Percentiles rank a stretch among this genome's conserved stretches.
Evolutionary conservation across 306 rosid genomes (phyloP).

Genomic region (Quercus rubra): DNA sequence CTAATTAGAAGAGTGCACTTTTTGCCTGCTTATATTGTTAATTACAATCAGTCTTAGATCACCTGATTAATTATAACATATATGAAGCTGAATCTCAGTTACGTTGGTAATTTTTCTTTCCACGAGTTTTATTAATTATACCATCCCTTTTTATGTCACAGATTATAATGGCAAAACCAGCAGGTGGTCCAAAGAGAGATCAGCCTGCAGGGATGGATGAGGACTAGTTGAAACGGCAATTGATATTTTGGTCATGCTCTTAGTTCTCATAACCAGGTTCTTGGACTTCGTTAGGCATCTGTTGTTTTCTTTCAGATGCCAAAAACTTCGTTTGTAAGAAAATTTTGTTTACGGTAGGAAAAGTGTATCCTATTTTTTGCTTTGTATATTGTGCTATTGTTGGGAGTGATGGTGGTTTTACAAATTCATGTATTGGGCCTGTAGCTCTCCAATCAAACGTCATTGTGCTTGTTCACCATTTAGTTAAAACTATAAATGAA

Average conservation of each 20-base stretch:
- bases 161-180: slow-evolving; percentile 94
- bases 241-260: slow-evolving; percentile 7
- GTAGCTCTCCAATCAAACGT: not conserved
- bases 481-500: no score
- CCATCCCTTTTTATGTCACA: slow-evolving; percentile 29
- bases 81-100: not conserved
- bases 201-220: slow-evolving; percentile 89
- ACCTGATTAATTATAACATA: not conserved
- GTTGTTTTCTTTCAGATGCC: slow-evolving; percentile 16
- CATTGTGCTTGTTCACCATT: not conserved
- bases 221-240: slow-evolving; percentile 35
- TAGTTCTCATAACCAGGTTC: slow-evolving; percentile 13
- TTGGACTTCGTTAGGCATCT: slow-evolving; percentile 23
- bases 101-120: not conserved
- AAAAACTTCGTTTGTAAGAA: not conserved
- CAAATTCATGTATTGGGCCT: not conserved
- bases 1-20: not conserved
- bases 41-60: not conserved
- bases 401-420: not conserved
- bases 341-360: slow-evolving; percentile 32
- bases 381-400: slow-evolving; percentile 22
- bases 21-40: not conserved
- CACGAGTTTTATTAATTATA: slow-evolving; percentile 1
- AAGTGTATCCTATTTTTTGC: not conserved
- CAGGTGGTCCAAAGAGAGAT: slow-evolving; percentile 83